phyloP scores from a whole-genome alignment of 75 land plant genomes.

The Cupressus sempervirens region DNA sequence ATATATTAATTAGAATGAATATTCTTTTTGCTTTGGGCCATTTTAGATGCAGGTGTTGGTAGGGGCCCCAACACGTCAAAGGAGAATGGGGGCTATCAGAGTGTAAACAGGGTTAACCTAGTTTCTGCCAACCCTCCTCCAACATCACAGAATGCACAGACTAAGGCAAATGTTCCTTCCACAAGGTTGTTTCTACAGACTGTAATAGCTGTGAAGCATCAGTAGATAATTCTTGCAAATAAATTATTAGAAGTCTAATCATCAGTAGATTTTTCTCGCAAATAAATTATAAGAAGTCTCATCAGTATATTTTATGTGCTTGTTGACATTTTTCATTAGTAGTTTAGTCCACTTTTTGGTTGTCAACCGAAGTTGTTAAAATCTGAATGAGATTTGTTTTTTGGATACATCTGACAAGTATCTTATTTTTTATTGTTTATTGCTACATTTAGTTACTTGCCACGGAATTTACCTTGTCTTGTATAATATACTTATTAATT shows the following conservation, averaged over 20 bases:
- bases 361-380: background rate
- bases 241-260: background rate
- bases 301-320: too few species aligned
- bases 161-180: conserved; percentile 11
- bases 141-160: conserved; percentile 26
- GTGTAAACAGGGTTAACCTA: conserved; percentile 15
- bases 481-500: background rate
- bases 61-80: conserved; percentile 26
- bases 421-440: background rate
- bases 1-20: background rate
- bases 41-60: conserved; percentile 45
- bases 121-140: conserved; percentile 3
- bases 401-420: background rate
- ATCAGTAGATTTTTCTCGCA: too few species aligned
- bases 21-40: background rate
- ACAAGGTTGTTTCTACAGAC: background rate
- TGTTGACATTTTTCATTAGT: background rate
- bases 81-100: conserved; percentile 32
- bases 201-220: background rate
- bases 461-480: background rate
- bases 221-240: background rate
- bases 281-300: too few species aligned
- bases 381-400: background rate
- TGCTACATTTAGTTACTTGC: background rate
- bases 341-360: background rate